Conservation (phyloP, 768 basidiomycete species). For the Tulasnella sp. region DNA sequence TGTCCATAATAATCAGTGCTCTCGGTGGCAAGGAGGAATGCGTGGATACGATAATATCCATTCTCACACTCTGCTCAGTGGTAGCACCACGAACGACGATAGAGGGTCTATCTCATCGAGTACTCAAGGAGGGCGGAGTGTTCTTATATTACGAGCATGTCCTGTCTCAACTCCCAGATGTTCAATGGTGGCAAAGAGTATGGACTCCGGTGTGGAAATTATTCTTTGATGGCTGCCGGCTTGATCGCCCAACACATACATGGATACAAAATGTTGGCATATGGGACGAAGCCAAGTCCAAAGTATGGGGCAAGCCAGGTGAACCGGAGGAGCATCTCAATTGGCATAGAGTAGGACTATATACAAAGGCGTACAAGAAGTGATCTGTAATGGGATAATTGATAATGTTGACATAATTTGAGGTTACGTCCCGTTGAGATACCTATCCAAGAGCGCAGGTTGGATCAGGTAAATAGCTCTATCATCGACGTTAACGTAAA, state of each 20-base stretch:
- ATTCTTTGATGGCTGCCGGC: conserved; percentile 46
- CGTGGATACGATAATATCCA: conserved; percentile 50
- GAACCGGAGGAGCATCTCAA: conserved; percentile 48
- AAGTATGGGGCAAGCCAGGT: conserved; percentile 37
- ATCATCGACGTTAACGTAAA: too few relatives aligned
- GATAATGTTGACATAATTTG: too few relatives aligned
- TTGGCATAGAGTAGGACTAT: conserved; percentile 45
- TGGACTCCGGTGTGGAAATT: conserved; percentile 57
- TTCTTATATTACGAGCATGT: conserved; percentile 64
- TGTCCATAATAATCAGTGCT: conserved; percentile 32
- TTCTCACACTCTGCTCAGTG: conserved; percentile 54
- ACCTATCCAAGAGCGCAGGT: too few relatives aligned
- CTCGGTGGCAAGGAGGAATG: conserved; percentile 21
- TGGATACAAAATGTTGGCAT: conserved; percentile 23
- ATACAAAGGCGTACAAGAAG: conserved; percentile 8
- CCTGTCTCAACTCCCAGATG: conserved; percentile 36
- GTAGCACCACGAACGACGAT: conserved; percentile 43
- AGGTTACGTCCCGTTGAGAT: too few relatives aligned
- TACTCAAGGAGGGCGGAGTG: conserved; percentile 51
- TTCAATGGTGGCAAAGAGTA: conserved; percentile 58
- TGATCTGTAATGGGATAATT: too few relatives aligned
- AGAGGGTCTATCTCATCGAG: conserved; percentile 33
- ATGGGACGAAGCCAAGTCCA: conserved; percentile 36
- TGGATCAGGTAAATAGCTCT: too few relatives aligned
- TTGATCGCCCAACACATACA: conserved; percentile 30